Evolutionary conservation across 148 eudicot species (phyloP).

Genomic region (Fagopyrum esculentum): DNA sequence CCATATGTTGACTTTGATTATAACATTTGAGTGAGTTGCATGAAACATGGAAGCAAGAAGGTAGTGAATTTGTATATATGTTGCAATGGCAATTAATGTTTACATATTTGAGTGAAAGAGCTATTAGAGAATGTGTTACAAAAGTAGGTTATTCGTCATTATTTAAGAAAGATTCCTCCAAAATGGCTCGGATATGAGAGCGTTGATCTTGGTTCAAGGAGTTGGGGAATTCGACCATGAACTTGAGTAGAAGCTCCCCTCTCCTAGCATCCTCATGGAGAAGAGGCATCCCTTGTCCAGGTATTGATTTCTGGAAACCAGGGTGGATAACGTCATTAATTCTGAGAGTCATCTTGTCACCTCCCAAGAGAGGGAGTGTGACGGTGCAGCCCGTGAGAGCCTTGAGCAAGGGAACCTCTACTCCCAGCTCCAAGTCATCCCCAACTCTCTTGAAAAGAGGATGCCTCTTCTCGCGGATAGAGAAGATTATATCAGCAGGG

Average conservation of each 20-base stretch:
- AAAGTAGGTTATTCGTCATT: not conserved
- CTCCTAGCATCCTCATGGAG: slow-evolving; percentile 33
- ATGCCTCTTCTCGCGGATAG: slow-evolving; percentile 59
- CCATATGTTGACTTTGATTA: too few species aligned
- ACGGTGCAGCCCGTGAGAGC: slow-evolving; percentile 75
- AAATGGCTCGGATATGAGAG: slow-evolving; percentile 27
- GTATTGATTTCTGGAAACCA: slow-evolving; percentile 50
- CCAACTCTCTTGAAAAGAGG: slow-evolving; percentile 48
- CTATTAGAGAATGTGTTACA: too few species aligned
- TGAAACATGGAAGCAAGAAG: too few species aligned
- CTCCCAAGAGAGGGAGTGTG: slow-evolving; percentile 58
- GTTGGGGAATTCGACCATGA: slow-evolving; percentile 48
- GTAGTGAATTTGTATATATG: too few species aligned
- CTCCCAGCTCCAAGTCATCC: slow-evolving; percentile 59
- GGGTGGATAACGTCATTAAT: slow-evolving; percentile 58
- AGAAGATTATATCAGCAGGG: slow-evolving; percentile 51
- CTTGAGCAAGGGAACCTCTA: slow-evolving; percentile 59
- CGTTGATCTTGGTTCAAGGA: slow-evolving; percentile 44
- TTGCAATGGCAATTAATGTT: too few species aligned
- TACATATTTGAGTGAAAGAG: too few species aligned
- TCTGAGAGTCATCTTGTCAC: slow-evolving; percentile 36
- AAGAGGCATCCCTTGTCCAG: slow-evolving; percentile 68
- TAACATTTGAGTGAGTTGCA: too few species aligned
- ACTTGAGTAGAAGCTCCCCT: slow-evolving; percentile 59
- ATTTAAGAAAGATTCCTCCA: slow-evolving; percentile 27